Conservation (phyloP, 1,139 yeast species). For the Candida sanyaensis region DNA sequence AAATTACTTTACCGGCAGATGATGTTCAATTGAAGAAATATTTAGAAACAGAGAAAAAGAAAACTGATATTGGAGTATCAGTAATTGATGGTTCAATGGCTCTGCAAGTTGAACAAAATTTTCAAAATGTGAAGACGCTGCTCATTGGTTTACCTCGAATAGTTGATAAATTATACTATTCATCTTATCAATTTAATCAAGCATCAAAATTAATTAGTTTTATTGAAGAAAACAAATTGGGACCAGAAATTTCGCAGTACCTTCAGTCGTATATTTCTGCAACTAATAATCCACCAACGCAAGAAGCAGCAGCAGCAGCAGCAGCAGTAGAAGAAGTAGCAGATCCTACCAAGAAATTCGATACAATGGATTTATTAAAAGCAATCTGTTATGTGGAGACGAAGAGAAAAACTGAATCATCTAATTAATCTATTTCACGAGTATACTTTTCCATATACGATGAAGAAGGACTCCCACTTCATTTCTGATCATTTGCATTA, state of each 20-base stretch:
- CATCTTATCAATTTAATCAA: conserved; percentile 24
- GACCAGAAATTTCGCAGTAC: conserved; percentile 20
- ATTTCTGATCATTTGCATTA: conserved; percentile 2
- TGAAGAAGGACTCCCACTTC: background rate
- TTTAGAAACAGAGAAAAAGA: conserved; percentile 10
- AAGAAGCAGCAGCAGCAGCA: background rate
- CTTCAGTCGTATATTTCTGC: conserved; percentile 22
- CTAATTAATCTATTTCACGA: background rate
- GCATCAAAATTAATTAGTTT: conserved; percentile 22
- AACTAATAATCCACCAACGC: conserved; percentile 9
- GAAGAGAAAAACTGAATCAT: background rate
- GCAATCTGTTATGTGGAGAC: conserved; percentile 22
- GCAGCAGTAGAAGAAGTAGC: conserved; percentile 15
- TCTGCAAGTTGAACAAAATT: conserved; percentile 12
- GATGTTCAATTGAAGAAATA: conserved; percentile 15
- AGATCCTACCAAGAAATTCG: conserved; percentile 17
- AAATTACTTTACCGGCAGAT: conserved; percentile 12
- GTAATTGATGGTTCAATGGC: conserved; percentile 13
- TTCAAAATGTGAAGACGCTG: conserved; percentile 16
- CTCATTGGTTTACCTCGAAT: conserved; percentile 19
- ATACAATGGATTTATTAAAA: conserved; percentile 21
- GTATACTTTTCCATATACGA: background rate
- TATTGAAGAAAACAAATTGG: conserved; percentile 18
- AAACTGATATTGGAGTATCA: conserved; percentile 6
- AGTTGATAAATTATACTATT: conserved; percentile 24